Base-by-base conservation (phyloP, 2,329 filamentous ascomycete species). In the Rutstroemia sydowiana region DNA sequence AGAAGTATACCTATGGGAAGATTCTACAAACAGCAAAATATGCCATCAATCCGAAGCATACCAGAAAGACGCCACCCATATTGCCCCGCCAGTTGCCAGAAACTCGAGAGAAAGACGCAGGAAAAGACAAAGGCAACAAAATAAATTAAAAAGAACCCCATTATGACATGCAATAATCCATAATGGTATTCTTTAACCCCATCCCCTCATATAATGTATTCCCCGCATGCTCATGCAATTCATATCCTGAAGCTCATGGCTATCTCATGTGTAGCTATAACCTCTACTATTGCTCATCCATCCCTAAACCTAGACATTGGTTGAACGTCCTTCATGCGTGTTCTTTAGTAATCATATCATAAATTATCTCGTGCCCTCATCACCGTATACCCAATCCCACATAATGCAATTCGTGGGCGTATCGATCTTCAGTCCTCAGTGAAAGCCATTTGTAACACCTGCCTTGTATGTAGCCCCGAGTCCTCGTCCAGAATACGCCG, bases 401-500 rank as follows among this genome's bases (percentile, higher is more conserved):
- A 18, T 45, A 16, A 45, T 51, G 48, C 48, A 39, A 31, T 45
- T 39, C 45, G 45, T 45, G 48, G 48, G 26, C 37, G n/a, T 18
- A 10, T 20, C 18, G 11, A 11, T 10, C 14, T 51, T 51, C 48
- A 51, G 48, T 51, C 48, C 42, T 64, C 55, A 66, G 51, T 65
- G 60, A 53, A 62, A 65, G 23, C 61, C 61, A 44, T 63, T 65
- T 30, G 40, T 54, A 40, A 62, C 63, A n/a, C 10, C 18, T 3
- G n/a, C 18, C 14, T 36, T 55, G 43, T 64, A 64, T 13, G 64
- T 66, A 18, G 63, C 62, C 5, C 63, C 63, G 2, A 62, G 39
- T 32, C 65, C 64, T 28, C 65, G 59, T 21, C 65, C 65, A 20
- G 65, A 67, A 45, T 67, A 66, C 52, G 64, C 63, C 5, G 62